Evolutionary conservation across 345 rosid genomes (phyloP).

Genomic region (Arabidopsis suecica): DNA sequence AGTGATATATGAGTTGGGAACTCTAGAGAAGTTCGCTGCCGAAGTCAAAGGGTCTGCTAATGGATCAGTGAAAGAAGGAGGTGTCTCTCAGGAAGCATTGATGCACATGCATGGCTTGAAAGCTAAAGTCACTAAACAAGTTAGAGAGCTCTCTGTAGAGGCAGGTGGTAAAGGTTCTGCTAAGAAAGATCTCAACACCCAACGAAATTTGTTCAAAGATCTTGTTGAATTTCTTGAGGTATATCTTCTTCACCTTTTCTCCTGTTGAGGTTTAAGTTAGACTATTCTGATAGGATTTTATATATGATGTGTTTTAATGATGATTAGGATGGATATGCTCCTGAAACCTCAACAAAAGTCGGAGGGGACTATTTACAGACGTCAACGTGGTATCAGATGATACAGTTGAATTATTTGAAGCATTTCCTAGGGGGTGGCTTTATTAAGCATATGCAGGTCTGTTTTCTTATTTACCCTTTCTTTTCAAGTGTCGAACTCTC

Average conservation of each 20-base stretch:
- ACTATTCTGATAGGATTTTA: not conserved
- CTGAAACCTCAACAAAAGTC: slow-evolving; percentile 70
- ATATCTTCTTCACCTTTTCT: slow-evolving; percentile 2
- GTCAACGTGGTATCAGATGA: slow-evolving; percentile 73
- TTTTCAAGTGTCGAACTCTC: not conserved
- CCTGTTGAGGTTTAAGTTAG: slow-evolving; percentile 11
- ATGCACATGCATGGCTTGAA: slow-evolving; percentile 70
- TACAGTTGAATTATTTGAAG: slow-evolving; percentile 85
- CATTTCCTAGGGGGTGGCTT: slow-evolving; percentile 92
- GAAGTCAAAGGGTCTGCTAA: slow-evolving; percentile 50
- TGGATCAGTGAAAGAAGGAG: slow-evolving; percentile 55
- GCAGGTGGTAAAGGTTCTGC: slow-evolving; percentile 95
- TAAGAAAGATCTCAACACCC: slow-evolving; percentile 89
- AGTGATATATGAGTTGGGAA: slow-evolving; percentile 72
- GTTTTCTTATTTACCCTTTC: slow-evolving; percentile 29
- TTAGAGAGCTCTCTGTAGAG: slow-evolving; percentile 75
- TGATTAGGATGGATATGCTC: slow-evolving; percentile 64
- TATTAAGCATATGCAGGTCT: slow-evolving; percentile 93
- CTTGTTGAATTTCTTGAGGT: slow-evolving; percentile 77
- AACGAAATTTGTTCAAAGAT: slow-evolving; percentile 84
- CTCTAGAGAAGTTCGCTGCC: slow-evolving; percentile 68
- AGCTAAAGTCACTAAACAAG: slow-evolving; percentile 68
- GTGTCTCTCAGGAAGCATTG: slow-evolving; percentile 55
- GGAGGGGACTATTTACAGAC: slow-evolving; percentile 71
- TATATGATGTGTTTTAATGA: slow-evolving; percentile 9